Percentiles rank a stretch among this genome's conserved stretches.
Evolutionary conservation across 2,329 filamentous ascomycete species (phyloP).

Genomic region (Fusarium lateritium): DNA sequence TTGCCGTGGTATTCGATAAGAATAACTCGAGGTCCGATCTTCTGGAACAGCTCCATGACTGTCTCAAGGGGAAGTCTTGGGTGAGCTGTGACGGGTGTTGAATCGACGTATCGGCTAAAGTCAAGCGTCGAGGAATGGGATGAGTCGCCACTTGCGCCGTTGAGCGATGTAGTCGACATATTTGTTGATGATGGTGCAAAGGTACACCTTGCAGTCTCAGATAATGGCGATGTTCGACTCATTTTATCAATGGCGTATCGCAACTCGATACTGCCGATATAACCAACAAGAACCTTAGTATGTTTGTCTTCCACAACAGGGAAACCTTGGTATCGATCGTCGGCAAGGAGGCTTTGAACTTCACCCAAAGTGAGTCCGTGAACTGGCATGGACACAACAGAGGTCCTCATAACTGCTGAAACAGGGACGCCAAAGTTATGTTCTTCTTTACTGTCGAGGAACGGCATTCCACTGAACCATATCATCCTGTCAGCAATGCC

Average conservation of each 20-base stretch:
- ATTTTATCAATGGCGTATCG: constrained; percentile 90
- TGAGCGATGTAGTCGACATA: constrained; percentile 54
- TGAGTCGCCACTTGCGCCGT: constrained; percentile 33
- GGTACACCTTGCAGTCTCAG: constrained; percentile 77
- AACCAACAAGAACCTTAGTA: constrained; percentile 84
- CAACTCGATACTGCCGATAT: constrained; percentile 92
- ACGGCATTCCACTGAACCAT: constrained; percentile 98
- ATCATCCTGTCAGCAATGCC: constrained; percentile 99
- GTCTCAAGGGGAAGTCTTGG: constrained; percentile 94
- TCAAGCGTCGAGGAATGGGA: constrained; percentile 72
- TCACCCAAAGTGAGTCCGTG: constrained; percentile 82
- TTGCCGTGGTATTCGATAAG: constrained; percentile 91
- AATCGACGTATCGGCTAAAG: constrained; percentile 89
- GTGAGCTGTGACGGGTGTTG: constrained; percentile 91
- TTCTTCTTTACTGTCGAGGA: constrained; percentile 97
- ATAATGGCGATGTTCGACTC: constrained; percentile 77
- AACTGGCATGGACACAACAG: constrained; percentile 81
- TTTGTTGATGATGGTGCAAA: constrained; percentile 70
- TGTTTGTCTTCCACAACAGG: constrained; percentile 85
- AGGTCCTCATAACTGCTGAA: constrained; percentile 87
- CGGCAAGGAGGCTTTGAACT: constrained; percentile 80
- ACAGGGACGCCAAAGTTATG: constrained; percentile 97
- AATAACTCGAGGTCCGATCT: constrained; percentile 94
- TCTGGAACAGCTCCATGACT: constrained; percentile 98
- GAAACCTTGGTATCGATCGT: constrained; percentile 92